phyloP scores from a whole-genome alignment of 202 grass and related monocot genomes.

The Schoenoplectus triqueter region DNA sequence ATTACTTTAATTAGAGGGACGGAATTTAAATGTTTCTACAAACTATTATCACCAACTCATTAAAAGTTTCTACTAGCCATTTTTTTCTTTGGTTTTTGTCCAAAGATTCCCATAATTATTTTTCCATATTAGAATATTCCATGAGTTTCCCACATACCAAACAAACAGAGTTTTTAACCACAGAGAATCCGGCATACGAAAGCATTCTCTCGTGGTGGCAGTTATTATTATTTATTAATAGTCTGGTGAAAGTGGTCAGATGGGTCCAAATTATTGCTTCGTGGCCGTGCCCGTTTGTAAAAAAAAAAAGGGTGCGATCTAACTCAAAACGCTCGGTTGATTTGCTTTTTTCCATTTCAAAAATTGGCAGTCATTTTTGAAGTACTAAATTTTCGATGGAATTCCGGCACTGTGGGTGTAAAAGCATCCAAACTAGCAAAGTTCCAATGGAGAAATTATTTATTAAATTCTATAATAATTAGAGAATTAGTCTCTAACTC shows the following conservation, averaged over 20 bases:
- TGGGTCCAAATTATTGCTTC: conserved; percentile 20
- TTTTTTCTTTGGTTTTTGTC: not conserved
- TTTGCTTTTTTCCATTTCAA: not conserved
- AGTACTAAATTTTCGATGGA: not conserved
- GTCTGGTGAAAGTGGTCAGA: conserved; percentile 15
- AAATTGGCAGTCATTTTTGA: not conserved
- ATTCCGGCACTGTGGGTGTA: not conserved
- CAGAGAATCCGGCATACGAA: not conserved
- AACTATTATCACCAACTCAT: conserved; percentile 1
- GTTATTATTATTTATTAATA: conserved; percentile 28
- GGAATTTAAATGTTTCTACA: not conserved
- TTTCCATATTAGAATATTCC: not conserved
- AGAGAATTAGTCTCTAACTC: too few relatives aligned
- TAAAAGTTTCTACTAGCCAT: not conserved
- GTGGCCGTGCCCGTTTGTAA: conserved; percentile 3
- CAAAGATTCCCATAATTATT: not conserved
- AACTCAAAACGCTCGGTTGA: conserved; percentile 4
- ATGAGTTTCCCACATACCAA: not conserved
- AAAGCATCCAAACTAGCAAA: not conserved
- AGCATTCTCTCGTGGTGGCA: conserved; percentile 25
- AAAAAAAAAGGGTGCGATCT: not conserved
- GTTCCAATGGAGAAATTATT: not conserved
- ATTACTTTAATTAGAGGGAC: not conserved
- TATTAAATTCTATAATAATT: too few relatives aligned
- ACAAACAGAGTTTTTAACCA: not conserved